phyloP scores from a whole-genome alignment of 1,284 basidiomycete species.

The Ceratobasidium sp. region DNA sequence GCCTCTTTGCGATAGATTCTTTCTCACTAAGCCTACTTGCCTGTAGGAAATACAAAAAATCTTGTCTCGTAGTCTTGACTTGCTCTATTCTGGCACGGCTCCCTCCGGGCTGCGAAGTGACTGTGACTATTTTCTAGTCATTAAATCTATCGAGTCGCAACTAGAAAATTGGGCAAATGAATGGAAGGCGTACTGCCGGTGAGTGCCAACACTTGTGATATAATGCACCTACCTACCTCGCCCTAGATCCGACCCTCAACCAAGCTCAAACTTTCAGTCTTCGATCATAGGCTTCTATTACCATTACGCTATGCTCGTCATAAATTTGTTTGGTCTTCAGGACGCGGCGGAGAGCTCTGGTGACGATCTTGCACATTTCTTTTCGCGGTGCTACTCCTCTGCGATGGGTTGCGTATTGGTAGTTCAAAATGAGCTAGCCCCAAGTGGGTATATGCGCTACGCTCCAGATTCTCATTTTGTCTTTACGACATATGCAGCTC shows the following conservation, averaged over 20 bases:
- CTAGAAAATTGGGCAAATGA: constrained; percentile 76
- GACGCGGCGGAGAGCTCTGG: constrained; percentile 85
- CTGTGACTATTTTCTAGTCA: constrained; percentile 86
- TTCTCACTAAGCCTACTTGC: constrained; percentile 54
- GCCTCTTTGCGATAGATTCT: constrained; percentile 26
- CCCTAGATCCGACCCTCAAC: not conserved
- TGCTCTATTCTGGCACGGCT: constrained; percentile 88
- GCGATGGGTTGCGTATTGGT: constrained; percentile 78
- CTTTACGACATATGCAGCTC: constrained; percentile 87
- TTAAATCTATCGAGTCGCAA: constrained; percentile 88
- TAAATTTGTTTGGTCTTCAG: constrained; percentile 96
- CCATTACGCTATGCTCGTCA: constrained; percentile 86
- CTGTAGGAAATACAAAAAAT: constrained; percentile 86
- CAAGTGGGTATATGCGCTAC: constrained; percentile 83
- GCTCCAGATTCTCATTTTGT: constrained; percentile 94
- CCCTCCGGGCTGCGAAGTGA: constrained; percentile 86
- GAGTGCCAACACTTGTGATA: not conserved
- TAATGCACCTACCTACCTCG: not conserved
- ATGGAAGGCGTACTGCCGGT: constrained; percentile 61
- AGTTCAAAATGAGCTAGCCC: constrained; percentile 80
- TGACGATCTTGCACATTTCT: constrained; percentile 87
- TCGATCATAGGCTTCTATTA: constrained; percentile 80
- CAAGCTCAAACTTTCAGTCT: constrained; percentile 28
- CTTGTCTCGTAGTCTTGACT: constrained; percentile 88
- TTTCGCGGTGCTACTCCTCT: constrained; percentile 84